A percentile compares a stretch with the other conserved stretches of the same genome.
These are phyloP conservation scores for Saccharomyces kudriavzevii DNA, from an alignment of 805 yeast genomes.

Conservation along the genomic window DNA sequence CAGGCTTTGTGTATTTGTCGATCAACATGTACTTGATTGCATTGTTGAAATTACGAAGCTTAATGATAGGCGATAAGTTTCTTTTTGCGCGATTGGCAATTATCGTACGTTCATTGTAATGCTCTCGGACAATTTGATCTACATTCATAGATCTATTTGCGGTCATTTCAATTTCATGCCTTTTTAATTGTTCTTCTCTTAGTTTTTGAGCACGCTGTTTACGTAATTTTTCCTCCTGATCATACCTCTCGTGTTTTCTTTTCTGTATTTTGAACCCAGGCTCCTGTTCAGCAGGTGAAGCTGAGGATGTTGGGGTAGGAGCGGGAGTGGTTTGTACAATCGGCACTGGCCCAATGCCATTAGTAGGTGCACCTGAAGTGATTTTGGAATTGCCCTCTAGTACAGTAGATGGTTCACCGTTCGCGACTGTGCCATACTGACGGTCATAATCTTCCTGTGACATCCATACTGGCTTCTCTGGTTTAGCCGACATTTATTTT, in stretches of 20 bases:
- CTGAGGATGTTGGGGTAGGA: background rate
- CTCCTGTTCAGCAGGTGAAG: constrained; percentile 1
- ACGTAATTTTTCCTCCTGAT: constrained; percentile 27
- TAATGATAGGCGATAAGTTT: constrained; percentile 72
- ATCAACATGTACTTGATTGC: constrained; percentile 82
- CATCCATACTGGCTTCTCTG: constrained; percentile 34
- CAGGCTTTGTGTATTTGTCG: constrained; percentile 51
- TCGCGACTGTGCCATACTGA: constrained; percentile 16
- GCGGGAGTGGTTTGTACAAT: background rate
- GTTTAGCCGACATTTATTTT: constrained; percentile 13
- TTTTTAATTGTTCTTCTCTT: constrained; percentile 29
- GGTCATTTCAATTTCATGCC: constrained; percentile 31
- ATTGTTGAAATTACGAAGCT: constrained; percentile 82
- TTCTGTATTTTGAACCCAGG: constrained; percentile 16
- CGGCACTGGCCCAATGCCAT: background rate
- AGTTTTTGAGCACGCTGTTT: constrained; percentile 26
- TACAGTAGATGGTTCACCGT: background rate
- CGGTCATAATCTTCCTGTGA: constrained; percentile 31
- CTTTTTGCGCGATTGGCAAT: constrained; percentile 57
- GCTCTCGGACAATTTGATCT: constrained; percentile 67
- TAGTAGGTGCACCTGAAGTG: background rate
- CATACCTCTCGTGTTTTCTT: constrained; percentile 26
- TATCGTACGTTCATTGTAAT: constrained; percentile 78
- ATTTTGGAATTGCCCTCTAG: background rate
- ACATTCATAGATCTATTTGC: constrained; percentile 35